Percentiles rank a stretch among this genome's conserved stretches.
phyloP scores from a whole-genome alignment of 768 basidiomycete genomes.

The Trametes cingulata region DNA sequence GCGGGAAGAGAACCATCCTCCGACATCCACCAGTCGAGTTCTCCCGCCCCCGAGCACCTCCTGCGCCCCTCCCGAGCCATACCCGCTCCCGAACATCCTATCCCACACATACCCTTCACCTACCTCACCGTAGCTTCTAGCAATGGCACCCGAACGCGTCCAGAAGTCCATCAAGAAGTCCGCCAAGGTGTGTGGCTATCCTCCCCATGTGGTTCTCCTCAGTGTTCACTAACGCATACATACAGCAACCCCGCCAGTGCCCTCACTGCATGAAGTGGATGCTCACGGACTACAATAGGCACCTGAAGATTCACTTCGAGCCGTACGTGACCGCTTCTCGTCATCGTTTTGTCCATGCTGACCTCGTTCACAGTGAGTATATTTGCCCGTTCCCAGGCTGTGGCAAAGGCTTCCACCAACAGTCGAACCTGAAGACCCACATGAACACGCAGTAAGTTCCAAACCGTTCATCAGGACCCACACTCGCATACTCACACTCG shows the following conservation, averaged over 20 bases:
- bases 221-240: background rate
- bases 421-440: constrained; percentile 4
- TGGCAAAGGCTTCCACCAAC: background rate
- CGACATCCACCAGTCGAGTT: constrained; percentile 6
- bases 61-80: constrained; percentile 7
- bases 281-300: background rate
- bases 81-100: background rate
- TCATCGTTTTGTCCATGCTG: background rate
- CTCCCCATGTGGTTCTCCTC: background rate
- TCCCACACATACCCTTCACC: background rate
- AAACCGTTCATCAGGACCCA: background rate
- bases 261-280: background rate
- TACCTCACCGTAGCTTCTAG: background rate
- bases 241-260: background rate
- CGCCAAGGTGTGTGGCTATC: background rate
- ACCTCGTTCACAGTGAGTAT: background rate
- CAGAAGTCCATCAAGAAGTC: background rate
- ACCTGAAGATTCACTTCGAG: background rate
- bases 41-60: background rate
- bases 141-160: background rate
- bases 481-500: background rate
- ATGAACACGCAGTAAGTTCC: constrained; percentile 7
- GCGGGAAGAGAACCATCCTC: background rate
- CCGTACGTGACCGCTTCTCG: background rate
- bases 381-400: constrained; percentile 1